Conservation (phyloP, 139 green algal species). For the Medakamo hakoo region DNA sequence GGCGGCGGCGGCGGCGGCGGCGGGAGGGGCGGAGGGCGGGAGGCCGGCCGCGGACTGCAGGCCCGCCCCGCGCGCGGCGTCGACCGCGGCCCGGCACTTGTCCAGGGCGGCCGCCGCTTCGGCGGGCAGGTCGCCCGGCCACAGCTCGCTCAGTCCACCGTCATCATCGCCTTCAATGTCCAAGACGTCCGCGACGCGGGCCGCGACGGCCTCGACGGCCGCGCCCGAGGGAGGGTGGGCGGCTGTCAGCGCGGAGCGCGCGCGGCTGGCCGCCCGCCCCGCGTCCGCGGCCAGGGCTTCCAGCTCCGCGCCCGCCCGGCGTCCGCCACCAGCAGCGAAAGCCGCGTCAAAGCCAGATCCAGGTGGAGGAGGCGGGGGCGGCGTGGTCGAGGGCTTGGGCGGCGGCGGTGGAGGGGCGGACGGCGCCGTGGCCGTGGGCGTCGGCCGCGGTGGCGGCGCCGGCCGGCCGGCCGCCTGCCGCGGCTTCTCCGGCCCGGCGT, state of each 20-base stretch:
- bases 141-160: not conserved
- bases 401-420: not conserved
- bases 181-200: not conserved
- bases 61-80: too few species aligned
- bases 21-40: too few species aligned
- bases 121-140: not conserved
- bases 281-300: conserved; percentile 8
- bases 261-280: not conserved
- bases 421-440: not conserved
- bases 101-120: too few species aligned
- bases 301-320: conserved; percentile 7
- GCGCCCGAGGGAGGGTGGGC: not conserved
- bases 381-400: not conserved
- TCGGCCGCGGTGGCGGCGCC: not conserved
- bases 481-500: conserved; percentile 2
- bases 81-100: not conserved
- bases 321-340: conserved; percentile 8
- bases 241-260: not conserved
- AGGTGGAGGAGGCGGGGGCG: not conserved
- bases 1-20: too few species aligned
- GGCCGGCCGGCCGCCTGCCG: not conserved
- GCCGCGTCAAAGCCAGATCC: conserved; percentile 1
- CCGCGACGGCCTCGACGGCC: not conserved
- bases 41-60: not conserved
- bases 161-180: not conserved